phyloP scores from a whole-genome alignment of 106 monocot species.

The Allium cepa region DNA sequence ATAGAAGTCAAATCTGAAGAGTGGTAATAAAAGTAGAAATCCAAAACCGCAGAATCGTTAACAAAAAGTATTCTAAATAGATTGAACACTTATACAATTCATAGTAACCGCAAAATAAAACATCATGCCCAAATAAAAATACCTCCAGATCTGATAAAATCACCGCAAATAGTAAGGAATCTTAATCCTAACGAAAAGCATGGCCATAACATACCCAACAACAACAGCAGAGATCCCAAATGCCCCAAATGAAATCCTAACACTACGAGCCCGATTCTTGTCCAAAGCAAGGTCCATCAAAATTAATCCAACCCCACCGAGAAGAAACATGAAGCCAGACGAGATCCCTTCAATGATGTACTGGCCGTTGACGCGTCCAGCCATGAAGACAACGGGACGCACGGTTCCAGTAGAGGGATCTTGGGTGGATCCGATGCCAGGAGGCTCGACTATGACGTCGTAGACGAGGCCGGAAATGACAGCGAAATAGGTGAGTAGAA shows the following conservation, averaged over 20 bases:
- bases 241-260: constrained; percentile 57
- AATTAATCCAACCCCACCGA: constrained; percentile 78
- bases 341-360: constrained; percentile 98
- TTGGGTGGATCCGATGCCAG: constrained; percentile 86
- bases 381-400: constrained; percentile 81
- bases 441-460: constrained; percentile 98
- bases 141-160: not conserved
- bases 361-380: constrained; percentile 87
- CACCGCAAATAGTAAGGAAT: constrained; percentile 75
- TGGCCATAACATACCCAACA: constrained; percentile 66
- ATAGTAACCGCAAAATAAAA: no score
- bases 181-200: constrained; percentile 96
- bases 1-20: no score
- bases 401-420: constrained; percentile 63
- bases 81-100: no score
- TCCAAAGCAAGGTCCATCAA: constrained; percentile 82
- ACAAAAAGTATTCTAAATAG: no score
- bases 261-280: constrained; percentile 48
- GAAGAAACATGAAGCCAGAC: constrained; percentile 93
- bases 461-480: constrained; percentile 91
- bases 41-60: no score
- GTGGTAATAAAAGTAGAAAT: no score
- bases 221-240: constrained; percentile 68
- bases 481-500: constrained; percentile 89
- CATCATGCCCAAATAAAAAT: no score